Evolutionary conservation across 2,329 filamentous ascomycete species (phyloP).

Genomic region (Alternaria sp.): DNA sequence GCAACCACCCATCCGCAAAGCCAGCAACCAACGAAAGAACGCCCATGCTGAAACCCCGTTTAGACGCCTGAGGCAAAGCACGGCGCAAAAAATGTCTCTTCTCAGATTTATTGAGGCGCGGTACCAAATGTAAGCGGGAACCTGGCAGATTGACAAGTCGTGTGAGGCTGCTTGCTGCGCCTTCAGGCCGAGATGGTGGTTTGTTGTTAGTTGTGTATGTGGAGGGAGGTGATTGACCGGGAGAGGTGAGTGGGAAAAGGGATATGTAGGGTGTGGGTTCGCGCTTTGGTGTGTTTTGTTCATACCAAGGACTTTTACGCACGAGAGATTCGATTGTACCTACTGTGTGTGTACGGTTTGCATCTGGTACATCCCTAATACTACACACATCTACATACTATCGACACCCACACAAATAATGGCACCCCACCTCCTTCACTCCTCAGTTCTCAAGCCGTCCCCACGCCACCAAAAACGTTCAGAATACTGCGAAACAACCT

Average conservation of each 20-base stretch:
- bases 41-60: not conserved
- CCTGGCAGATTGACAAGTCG: not conserved
- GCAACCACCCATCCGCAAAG: not conserved
- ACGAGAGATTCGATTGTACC: not conserved
- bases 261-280: conserved; percentile 7
- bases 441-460: not conserved
- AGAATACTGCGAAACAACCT: conserved; percentile 15
- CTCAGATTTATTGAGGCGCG: conserved; percentile 8
- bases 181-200: not conserved
- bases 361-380: not conserved
- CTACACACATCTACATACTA: not conserved
- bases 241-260: not conserved
- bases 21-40: not conserved
- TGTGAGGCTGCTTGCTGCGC: conserved; percentile 12
- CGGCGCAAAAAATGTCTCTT: not conserved
- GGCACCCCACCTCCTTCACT: conserved; percentile 4
- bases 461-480: conserved; percentile 13
- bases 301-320: not conserved
- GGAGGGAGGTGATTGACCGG: not conserved
- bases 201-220: not conserved
- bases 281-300: not conserved
- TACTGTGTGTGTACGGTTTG: not conserved
- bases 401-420: not conserved
- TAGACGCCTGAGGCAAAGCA: not conserved
- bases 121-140: not conserved